A percentile compares a stretch with the other conserved stretches of the same genome.
These are phyloP conservation scores for Xylariales sp. DNA, from an alignment of 2,329 filamentous ascomycete genomes.

Conservation along the genomic window DNA sequence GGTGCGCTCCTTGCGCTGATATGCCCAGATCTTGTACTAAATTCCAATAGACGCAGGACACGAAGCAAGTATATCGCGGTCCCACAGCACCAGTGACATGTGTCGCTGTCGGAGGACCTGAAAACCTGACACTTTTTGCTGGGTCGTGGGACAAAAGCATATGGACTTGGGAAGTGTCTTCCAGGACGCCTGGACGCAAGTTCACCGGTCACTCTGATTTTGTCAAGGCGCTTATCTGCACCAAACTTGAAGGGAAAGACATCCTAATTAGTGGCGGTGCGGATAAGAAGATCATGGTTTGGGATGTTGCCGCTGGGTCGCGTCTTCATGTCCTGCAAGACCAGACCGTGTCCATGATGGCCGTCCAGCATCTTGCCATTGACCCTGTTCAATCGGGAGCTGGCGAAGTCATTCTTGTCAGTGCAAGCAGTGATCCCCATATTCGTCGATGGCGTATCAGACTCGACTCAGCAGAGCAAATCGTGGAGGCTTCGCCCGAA, in stretches of 20 bases:
- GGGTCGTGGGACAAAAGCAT: conserved; percentile 93
- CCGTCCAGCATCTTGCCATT: conserved; percentile 72
- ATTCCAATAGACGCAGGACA: conserved; percentile 32
- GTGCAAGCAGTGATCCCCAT: conserved; percentile 73
- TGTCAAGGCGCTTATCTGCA: conserved; percentile 72
- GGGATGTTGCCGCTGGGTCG: conserved; percentile 65
- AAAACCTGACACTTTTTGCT: conserved; percentile 64
- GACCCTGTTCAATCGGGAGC: conserved; percentile 59
- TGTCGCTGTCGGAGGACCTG: conserved; percentile 58
- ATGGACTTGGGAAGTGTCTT: conserved; percentile 74
- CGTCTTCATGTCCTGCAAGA: conserved; percentile 76
- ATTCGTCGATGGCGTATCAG: conserved; percentile 73
- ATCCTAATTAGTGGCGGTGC: conserved; percentile 70
- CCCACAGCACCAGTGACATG: conserved; percentile 77
- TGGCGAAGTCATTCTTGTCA: conserved; percentile 59
- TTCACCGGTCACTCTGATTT: conserved; percentile 84
- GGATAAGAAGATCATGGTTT: conserved; percentile 78
- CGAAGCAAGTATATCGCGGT: conserved; percentile 58
- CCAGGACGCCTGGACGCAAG: conserved; percentile 47
- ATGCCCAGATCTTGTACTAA: not conserved
- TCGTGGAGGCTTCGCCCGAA: conserved; percentile 40
- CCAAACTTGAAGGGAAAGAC: conserved; percentile 56
- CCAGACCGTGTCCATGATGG: conserved; percentile 64
- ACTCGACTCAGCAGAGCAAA: conserved; percentile 47
- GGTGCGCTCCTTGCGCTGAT: conserved; percentile 44